Conservation (phyloP, 176 grass and related monocot genomes). For the Oryza glaberrima region DNA sequence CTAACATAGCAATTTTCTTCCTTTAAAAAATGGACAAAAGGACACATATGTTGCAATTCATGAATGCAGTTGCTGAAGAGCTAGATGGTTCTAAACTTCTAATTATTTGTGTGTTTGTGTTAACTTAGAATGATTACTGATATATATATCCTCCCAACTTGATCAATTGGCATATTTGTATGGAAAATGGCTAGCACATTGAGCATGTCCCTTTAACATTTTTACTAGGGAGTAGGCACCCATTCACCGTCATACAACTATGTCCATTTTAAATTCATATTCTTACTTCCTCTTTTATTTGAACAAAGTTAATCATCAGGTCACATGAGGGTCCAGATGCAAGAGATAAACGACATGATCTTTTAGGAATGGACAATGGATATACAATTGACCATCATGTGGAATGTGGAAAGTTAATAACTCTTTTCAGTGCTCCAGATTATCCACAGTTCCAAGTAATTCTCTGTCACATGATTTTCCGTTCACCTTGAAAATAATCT, state of each 20-base stretch:
- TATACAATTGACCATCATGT: conserved; percentile 96
- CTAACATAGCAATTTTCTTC: not conserved
- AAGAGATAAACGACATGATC: conserved; percentile 78
- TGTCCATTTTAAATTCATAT: conserved; percentile 17
- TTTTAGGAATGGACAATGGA: conserved; percentile 88
- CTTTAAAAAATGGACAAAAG: not conserved
- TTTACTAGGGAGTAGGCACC: not conserved
- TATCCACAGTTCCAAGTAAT: conserved; percentile 97
- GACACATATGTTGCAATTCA: not conserved
- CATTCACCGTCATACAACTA: not conserved
- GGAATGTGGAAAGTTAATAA: conserved; percentile 85
- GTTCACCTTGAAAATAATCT: not conserved
- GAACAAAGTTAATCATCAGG: conserved; percentile 97
- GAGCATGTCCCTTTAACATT: conserved; percentile 10
- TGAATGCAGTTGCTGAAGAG: not conserved
- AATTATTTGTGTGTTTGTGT: conserved; percentile 5
- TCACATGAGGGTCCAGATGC: conserved; percentile 99
- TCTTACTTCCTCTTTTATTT: conserved; percentile 50
- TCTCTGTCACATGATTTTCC: conserved; percentile 18
- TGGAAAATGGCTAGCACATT: not conserved
- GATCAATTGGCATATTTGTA: not conserved
- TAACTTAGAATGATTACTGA: not conserved
- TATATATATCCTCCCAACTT: conserved; percentile 29
- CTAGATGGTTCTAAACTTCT: conserved; percentile 24
- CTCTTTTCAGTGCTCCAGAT: conserved; percentile 94